Evolutionary conservation across 495 filamentous ascomycete species (phyloP).

Genomic region (Aspergillus campestris): DNA sequence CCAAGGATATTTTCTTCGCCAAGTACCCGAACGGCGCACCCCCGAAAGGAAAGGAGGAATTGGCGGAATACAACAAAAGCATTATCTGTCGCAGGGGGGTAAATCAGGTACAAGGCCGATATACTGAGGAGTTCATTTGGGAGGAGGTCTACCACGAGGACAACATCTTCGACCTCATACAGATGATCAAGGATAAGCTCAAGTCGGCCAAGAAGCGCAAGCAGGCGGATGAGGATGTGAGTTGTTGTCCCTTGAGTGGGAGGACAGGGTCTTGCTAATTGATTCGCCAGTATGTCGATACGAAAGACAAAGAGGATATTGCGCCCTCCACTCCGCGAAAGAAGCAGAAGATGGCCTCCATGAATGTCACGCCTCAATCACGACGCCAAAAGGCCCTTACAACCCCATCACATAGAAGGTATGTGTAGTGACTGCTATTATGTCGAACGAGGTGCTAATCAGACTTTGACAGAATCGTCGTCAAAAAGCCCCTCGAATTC

Average conservation of each 20-base stretch:
- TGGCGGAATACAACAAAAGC: constrained; percentile 71
- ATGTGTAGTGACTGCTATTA: constrained; percentile 3
- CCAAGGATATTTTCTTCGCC: constrained; percentile 52
- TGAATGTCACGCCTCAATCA: constrained; percentile 51
- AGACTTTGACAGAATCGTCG: constrained; percentile 46
- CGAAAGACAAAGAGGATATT: constrained; percentile 38
- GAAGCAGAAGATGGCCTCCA: constrained; percentile 41
- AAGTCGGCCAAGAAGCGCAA: constrained; percentile 46
- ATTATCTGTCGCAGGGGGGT: constrained; percentile 88
- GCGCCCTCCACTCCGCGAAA: constrained; percentile 52
- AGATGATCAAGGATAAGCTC: constrained; percentile 55
- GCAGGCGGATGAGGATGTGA: constrained; percentile 42
- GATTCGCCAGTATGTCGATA: constrained; percentile 26
- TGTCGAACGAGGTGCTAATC: neutral
- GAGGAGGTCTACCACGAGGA: constrained; percentile 67
- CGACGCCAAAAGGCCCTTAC: constrained; percentile 45
- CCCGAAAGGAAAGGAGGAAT: constrained; percentile 49
- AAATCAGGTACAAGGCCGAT: constrained; percentile 77
- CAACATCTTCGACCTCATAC: constrained; percentile 54
- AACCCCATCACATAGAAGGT: constrained; percentile 67
- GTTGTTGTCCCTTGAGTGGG: constrained; percentile 1
- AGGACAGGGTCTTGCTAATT: constrained; percentile 5
- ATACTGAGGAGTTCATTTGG: constrained; percentile 91
- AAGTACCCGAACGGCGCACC: constrained; percentile 71
- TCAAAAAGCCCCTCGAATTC: constrained; percentile 92